A percentile compares a stretch with the other conserved stretches of the same genome.
These are phyloP conservation scores for Actinomortierella wolfii DNA, from an alignment of 371 early-diverging fungal genomes.

Conservation along the genomic window DNA sequence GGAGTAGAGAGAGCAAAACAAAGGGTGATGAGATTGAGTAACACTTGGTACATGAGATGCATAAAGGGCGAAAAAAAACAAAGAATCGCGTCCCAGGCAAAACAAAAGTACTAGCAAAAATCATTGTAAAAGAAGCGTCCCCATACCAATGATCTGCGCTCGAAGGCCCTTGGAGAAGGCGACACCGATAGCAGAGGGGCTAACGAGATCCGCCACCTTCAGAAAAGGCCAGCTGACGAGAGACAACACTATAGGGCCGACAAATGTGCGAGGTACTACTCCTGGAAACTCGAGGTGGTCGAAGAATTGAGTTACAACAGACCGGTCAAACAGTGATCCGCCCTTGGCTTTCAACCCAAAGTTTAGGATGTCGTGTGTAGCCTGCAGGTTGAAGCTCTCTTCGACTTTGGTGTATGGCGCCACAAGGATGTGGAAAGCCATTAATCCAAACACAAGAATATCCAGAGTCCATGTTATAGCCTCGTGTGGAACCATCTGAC, in stretches of 20 bases:
- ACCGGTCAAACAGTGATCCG: no score
- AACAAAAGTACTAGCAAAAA: not conserved
- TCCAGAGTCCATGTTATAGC: constrained; percentile 8
- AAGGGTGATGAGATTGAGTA: constrained; percentile 5
- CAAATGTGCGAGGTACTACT: constrained; percentile 91
- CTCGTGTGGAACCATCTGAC: constrained; percentile 4
- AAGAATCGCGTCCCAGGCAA: constrained; percentile 4
- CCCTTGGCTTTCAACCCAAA: constrained; percentile 21
- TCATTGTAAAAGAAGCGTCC: no score
- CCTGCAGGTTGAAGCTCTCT: constrained; percentile 95
- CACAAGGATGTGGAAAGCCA: constrained; percentile 49
- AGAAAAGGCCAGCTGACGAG: constrained; percentile 43
- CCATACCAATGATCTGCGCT: constrained; percentile 35
- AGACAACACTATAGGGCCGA: constrained; percentile 73
- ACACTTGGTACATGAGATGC: not conserved
- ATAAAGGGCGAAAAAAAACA: constrained; percentile 8
- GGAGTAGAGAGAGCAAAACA: not conserved
- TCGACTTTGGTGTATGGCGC: constrained; percentile 95
- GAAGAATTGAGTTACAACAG: not conserved
- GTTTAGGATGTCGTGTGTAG: constrained; percentile 84
- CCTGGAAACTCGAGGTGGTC: constrained; percentile 92
- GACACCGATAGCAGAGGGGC: constrained; percentile 9
- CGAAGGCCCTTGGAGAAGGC: constrained; percentile 25
- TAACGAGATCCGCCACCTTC: constrained; percentile 18
- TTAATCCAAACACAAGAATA: constrained; percentile 36